A percentile compares a stretch with the other conserved stretches of the same genome.
Conservation (phyloP, 2,329 filamentous ascomycete species). For the Colletotrichum sojae region DNA sequence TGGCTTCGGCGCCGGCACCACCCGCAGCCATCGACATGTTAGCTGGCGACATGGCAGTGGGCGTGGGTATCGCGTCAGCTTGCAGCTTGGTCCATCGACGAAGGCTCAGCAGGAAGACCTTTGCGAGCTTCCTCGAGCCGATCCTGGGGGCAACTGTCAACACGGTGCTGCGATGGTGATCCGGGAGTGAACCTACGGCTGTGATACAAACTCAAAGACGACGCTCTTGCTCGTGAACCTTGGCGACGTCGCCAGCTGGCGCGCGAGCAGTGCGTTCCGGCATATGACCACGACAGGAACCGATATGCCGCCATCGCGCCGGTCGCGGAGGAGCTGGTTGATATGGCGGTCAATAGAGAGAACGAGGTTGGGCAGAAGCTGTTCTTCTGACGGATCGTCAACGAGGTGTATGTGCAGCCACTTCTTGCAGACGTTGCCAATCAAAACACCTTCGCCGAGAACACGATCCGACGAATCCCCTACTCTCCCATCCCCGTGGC, state of each 20-base stretch:
- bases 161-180: background rate
- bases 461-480: too few relatives aligned
- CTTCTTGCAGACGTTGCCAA: too few relatives aligned
- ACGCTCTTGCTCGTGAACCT: conserved; percentile 42
- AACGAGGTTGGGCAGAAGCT: conserved; percentile 45
- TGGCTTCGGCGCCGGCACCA: background rate
- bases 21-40: too few relatives aligned
- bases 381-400: background rate
- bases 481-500: too few relatives aligned
- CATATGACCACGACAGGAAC: conserved; percentile 49
- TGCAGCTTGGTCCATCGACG: conserved; percentile 45
- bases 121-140: conserved; percentile 55
- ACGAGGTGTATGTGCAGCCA: too few relatives aligned
- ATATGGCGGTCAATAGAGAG: conserved; percentile 42
- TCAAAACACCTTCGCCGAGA: too few relatives aligned
- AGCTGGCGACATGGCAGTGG: background rate
- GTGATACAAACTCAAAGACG: conserved; percentile 55
- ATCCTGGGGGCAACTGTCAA: conserved; percentile 45
- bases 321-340: conserved; percentile 10
- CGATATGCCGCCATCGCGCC: background rate
- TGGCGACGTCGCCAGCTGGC: conserved; percentile 43
- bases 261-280: conserved; percentile 48
- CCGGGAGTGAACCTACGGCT: conserved; percentile 49
- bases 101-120: conserved; percentile 47
- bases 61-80: background rate